A percentile compares a stretch with the other conserved stretches of the same genome.
phyloP scores from a whole-genome alignment of 2,329 filamentous ascomycete species.

The Fusarium devonianum region DNA sequence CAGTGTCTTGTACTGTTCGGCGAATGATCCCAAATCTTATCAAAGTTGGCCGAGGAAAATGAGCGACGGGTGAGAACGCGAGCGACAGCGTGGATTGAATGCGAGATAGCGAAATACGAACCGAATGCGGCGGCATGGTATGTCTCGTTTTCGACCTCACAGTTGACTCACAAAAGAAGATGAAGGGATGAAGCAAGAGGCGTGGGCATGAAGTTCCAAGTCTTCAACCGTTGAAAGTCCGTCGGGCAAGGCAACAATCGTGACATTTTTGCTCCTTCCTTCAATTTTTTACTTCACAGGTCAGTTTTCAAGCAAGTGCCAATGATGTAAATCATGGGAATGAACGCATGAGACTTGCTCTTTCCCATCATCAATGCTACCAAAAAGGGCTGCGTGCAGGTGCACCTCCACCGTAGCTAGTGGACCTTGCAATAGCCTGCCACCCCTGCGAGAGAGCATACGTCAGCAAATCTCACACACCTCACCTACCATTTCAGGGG shows the following conservation, averaged over 20 bases:
- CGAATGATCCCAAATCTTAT: slow-evolving; percentile 5
- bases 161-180: too few species aligned
- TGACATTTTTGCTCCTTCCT: background rate
- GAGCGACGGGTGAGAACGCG: too few species aligned
- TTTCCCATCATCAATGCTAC: slow-evolving; percentile 30
- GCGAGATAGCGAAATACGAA: background rate
- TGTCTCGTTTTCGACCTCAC: too few species aligned
- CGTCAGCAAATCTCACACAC: slow-evolving; percentile 6
- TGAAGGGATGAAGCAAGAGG: background rate
- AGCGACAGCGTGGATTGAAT: too few species aligned
- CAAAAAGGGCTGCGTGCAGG: slow-evolving; percentile 30
- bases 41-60: background rate
- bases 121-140: background rate
- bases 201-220: too few species aligned
- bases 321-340: slow-evolving; percentile 24
- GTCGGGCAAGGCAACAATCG: background rate
- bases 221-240: too few species aligned
- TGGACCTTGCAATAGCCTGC: slow-evolving; percentile 2
- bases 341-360: slow-evolving; percentile 28
- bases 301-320: slow-evolving; percentile 5
- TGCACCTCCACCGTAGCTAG: slow-evolving; percentile 21
- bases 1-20: slow-evolving; percentile 25
- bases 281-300: background rate
- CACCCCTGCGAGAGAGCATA: background rate
- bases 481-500: slow-evolving; percentile 20